Base-by-base conservation (phyloP, 768 basidiomycete species). In the Suillus decipiens region DNA sequence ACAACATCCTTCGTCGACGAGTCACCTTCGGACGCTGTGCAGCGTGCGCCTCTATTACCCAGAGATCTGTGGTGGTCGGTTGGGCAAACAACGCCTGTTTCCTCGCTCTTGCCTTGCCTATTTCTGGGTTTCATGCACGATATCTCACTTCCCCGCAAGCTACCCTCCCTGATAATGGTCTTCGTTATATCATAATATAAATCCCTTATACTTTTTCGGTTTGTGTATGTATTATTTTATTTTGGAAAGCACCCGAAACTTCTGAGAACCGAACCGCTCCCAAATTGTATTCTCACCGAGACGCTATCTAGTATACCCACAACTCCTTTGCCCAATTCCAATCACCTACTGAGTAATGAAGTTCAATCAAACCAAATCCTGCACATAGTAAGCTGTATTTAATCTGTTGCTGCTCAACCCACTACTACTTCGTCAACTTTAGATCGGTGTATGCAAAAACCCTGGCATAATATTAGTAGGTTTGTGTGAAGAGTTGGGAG, bases 391-490 rank as follows among this genome's bases (percentile, higher is more conserved):
- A 50, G 28, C 5, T 31, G 7, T 12, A 53, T 33, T 10, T 33
- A 14, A 53, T 53, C 50, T 4, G 31, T 12, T 1, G 19, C 17
- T 34, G 31, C 24, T 68, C 48, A 76, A 48, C 33, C 33, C 51
- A 73, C 69, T 17, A 81, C 78, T 24, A 89, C 76, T 66, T 89
- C 87, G 65, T 89, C 87, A 0, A 89, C 87, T 71, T 88, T 89
- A 51, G 85, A 85, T n/a, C 86, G 79, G 68, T 81, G 84, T 63
- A 89, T 86, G 68, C 87, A 89, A 70, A 89, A 88, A 5, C 85
- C 86, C 85, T 86, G 48, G 2, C 34, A 48, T 51, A 17, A 28
- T 28, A 28, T 28, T 14, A 50, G 12, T 33, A n/a, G 61, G 33
- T 53, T 12, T 39, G 55, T 61, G 53, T 33, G 53, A 2, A 37